Conservation (phyloP, 148 eudicot genomes). For the Diospyros lotus region DNA sequence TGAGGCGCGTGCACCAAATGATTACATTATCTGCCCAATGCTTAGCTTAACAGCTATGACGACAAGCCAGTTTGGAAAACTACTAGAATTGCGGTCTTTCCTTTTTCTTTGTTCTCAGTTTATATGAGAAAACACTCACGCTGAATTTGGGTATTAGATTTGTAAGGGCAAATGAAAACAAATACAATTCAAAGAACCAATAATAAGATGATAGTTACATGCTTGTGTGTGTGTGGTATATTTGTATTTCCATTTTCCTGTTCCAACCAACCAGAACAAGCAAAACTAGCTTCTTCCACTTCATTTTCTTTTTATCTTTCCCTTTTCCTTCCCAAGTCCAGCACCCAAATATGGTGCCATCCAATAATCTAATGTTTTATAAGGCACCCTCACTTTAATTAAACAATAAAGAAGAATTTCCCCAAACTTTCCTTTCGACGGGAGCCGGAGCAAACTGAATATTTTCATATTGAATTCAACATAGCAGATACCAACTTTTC, state of each 20-base stretch:
- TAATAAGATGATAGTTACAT: no score
- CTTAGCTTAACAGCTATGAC: not conserved
- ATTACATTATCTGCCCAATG: not conserved
- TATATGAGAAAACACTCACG: no score
- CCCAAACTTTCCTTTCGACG: not conserved
- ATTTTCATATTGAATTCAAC: not conserved
- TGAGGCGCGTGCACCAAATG: not conserved
- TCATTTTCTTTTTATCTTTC: not conserved
- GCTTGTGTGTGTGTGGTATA: no score
- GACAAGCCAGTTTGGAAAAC: not conserved
- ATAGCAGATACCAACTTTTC: not conserved
- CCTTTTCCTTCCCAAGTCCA: not conserved
- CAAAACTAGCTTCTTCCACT: no score
- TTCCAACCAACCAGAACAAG: no score
- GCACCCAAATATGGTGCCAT: no score
- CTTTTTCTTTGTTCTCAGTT: not conserved
- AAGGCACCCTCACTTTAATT: no score
- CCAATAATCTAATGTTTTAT: no score
- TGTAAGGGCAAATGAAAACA: no score
- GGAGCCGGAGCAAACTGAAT: not conserved
- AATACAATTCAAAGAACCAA: no score
- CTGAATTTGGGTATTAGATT: no score
- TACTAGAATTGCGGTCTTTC: not conserved
- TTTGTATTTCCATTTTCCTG: no score
- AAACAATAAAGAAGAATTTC: not conserved